Evolutionary conservation across 805 yeast species (phyloP).

Genomic region (Metschnikowia continentalis): DNA sequence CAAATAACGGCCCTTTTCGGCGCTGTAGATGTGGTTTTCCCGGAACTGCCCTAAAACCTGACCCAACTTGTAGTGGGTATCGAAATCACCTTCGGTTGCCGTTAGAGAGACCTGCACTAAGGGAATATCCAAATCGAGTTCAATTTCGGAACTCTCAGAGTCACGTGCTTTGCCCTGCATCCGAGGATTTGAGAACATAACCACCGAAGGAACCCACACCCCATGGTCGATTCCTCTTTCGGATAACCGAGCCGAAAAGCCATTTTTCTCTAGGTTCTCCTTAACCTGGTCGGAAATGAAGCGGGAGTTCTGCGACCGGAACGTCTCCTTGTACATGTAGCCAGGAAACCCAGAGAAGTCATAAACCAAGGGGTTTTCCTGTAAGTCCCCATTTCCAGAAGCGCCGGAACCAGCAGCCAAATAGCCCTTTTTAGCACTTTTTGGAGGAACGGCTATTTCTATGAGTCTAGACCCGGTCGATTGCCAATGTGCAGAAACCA

Average conservation of each 20-base stretch:
- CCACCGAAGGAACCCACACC: constrained; percentile 74
- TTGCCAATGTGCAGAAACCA: constrained; percentile 81
- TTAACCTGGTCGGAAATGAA: constrained; percentile 44
- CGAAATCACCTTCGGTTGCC: constrained; percentile 35
- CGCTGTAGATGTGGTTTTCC: constrained; percentile 34
- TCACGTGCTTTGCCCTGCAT: background rate
- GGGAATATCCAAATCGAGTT: constrained; percentile 43
- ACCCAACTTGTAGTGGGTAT: constrained; percentile 52
- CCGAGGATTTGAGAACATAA: constrained; percentile 48
- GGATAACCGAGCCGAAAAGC: constrained; percentile 42
- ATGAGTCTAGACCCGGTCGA: constrained; percentile 36
- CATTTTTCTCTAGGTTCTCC: constrained; percentile 35
- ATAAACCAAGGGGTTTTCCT: constrained; percentile 54
- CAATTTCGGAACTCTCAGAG: background rate
- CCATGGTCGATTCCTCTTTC: constrained; percentile 81
- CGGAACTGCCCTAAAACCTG: constrained; percentile 49
- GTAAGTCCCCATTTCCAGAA: constrained; percentile 22
- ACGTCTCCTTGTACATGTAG: constrained; percentile 58
- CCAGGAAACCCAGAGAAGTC: constrained; percentile 74
- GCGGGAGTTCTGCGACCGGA: constrained; percentile 47
- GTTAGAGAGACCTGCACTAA: constrained; percentile 50
- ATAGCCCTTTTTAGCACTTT: background rate
- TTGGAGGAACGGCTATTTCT: constrained; percentile 46
- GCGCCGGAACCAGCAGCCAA: no score
- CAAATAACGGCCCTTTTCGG: constrained; percentile 18